A percentile compares a stretch with the other conserved stretches of the same genome.
Evolutionary conservation across 2,329 filamentous ascomycete genomes (phyloP).

Genomic region (Fusarium xylarioides): DNA sequence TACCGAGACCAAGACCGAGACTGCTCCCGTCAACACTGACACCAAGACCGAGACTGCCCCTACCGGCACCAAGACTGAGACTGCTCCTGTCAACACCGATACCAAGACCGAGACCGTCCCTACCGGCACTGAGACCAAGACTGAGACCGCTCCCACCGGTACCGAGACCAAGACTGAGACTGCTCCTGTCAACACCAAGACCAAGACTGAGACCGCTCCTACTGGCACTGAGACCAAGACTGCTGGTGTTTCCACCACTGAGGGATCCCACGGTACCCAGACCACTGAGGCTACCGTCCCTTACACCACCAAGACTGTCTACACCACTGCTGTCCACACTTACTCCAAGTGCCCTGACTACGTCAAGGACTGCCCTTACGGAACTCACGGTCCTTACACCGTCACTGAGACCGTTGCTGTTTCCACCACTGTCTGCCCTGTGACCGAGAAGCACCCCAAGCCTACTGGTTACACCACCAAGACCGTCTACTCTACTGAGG

Average conservation of each 20-base stretch:
- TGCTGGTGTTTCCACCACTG: neutral
- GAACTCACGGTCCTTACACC: slow-evolving; percentile 35
- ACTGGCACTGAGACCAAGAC: neutral
- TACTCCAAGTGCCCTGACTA: slow-evolving; percentile 44
- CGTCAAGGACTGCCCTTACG: slow-evolving; percentile 45
- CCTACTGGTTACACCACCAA: slow-evolving; percentile 43
- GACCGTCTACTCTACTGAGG: slow-evolving; percentile 29
- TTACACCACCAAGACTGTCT: slow-evolving; percentile 47
- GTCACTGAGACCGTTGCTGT: slow-evolving; percentile 46
- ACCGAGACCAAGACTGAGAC: neutral
- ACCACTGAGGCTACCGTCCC: slow-evolving; percentile 24
- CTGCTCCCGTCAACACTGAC: neutral
- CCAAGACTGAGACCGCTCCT: neutral
- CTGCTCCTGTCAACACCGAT: neutral
- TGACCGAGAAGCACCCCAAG: slow-evolving; percentile 41
- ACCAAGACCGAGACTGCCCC: neutral
- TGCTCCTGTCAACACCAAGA: neutral
- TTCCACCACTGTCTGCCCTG: slow-evolving; percentile 56
- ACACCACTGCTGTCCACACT: slow-evolving; percentile 41
- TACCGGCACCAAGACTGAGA: neutral
- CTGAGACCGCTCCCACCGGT: slow-evolving; percentile 4
- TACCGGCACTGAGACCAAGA: neutral
- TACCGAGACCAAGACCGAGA: slow-evolving; percentile 11
- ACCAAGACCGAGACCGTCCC: neutral
- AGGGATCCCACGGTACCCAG: neutral